Percentiles rank a stretch among this genome's conserved stretches.
Conservation (phyloP, 164 flowering plant genomes). For the Kingdonia uniflora region DNA sequence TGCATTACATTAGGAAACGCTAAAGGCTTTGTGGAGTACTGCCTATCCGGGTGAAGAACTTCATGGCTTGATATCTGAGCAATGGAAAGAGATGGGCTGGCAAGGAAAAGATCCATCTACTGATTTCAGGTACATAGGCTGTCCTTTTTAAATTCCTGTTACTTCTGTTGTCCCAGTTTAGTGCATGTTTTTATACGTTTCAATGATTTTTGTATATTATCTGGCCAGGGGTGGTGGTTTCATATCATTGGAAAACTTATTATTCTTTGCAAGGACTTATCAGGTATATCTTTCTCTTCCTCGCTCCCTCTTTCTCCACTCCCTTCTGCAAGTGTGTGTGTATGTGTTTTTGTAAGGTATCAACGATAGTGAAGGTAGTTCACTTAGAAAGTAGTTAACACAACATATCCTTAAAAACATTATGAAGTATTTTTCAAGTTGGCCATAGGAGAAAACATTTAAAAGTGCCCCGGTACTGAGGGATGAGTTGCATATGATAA, state of each 20-base stretch:
- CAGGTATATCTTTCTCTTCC: slow-evolving; percentile 35
- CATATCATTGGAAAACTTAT: slow-evolving; percentile 84
- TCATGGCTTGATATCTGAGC: slow-evolving; percentile 71
- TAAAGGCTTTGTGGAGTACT: slow-evolving; percentile 68
- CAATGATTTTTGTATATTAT: slow-evolving; percentile 7
- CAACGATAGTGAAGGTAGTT: too few relatives aligned
- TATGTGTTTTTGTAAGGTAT: neutral
- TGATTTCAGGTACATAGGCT: slow-evolving; percentile 62
- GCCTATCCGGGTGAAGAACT: slow-evolving; percentile 86
- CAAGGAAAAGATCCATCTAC: slow-evolving; percentile 98
- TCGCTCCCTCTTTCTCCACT: slow-evolving; percentile 1
- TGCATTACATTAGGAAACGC: slow-evolving; percentile 47
- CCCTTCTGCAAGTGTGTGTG: too few relatives aligned
- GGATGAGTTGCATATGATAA: too few relatives aligned
- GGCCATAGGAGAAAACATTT: too few relatives aligned
- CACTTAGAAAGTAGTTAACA: too few relatives aligned
- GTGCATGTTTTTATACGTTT: neutral
- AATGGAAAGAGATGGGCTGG: slow-evolving; percentile 99
- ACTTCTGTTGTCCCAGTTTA: neutral
- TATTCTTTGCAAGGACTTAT: slow-evolving; percentile 68
- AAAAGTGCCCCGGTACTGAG: too few relatives aligned
- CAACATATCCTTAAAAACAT: too few relatives aligned
- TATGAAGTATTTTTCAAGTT: too few relatives aligned
- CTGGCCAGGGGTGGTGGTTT: slow-evolving; percentile 84
- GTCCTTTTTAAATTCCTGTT: neutral